Percentiles rank a stretch among this genome's conserved stretches.
phyloP scores from a whole-genome alignment of 1,284 basidiomycete species.

The Binderoboletus segoi region DNA sequence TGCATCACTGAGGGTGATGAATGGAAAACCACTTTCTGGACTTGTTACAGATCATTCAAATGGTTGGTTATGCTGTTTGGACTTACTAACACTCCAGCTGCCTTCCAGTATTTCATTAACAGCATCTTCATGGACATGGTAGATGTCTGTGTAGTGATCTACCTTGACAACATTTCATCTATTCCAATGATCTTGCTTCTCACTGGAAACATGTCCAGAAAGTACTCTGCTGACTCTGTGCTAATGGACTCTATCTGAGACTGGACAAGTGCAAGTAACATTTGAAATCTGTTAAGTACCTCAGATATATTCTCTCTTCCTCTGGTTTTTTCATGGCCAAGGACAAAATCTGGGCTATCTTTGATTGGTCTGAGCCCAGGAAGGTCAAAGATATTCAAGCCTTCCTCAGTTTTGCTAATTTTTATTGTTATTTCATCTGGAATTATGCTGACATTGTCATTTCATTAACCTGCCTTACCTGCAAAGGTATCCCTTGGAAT shows the following conservation, averaged over 20 bases:
- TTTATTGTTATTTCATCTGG: background rate
- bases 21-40: background rate
- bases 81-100: no score
- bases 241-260: no score
- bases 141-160: background rate
- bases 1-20: background rate
- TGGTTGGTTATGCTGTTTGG: no score
- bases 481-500: background rate
- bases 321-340: background rate
- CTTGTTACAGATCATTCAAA: no score
- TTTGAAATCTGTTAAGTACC: no score
- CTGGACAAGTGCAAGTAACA: no score
- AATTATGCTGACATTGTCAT: background rate
- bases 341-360: background rate
- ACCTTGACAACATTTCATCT: background rate
- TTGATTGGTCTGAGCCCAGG: background rate
- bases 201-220: no score
- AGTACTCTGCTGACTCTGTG: no score
- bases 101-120: no score
- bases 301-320: background rate
- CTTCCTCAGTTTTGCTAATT: no score
- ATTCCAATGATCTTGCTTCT: background rate
- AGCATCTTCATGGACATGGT: no score
- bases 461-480: background rate
- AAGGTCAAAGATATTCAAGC: no score